Percentiles rank a stretch among this genome's conserved stretches.
These are phyloP conservation scores for Mimosa bimucronata DNA, from an alignment of 306 rosid species.

Conservation along the genomic window DNA sequence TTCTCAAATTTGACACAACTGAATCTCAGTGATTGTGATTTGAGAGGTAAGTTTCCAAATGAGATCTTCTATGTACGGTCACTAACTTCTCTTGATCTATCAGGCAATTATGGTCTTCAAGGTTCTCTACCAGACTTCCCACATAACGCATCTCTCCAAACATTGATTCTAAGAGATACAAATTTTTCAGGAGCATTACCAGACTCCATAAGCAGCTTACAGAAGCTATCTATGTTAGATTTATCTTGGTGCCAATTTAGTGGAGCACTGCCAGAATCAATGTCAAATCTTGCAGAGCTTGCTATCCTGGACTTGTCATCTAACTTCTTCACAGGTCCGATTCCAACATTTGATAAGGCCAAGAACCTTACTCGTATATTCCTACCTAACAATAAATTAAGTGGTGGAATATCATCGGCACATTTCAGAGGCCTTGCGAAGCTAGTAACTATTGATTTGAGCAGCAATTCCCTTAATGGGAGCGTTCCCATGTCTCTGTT, in stretches of 20 bases:
- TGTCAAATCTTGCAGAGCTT: constrained; percentile 19
- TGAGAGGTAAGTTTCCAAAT: constrained; percentile 29
- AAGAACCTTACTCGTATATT: neutral
- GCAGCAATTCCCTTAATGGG: neutral
- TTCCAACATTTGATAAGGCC: constrained; percentile 30
- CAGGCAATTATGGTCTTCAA: neutral
- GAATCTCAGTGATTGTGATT: neutral
- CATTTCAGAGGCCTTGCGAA: neutral
- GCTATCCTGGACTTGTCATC: neutral
- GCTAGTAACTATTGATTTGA: neutral
- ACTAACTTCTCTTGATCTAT: neutral
- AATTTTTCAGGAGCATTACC: neutral
- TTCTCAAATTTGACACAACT: constrained; percentile 8
- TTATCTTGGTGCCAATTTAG: neutral
- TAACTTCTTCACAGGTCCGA: neutral
- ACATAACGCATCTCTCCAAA: neutral
- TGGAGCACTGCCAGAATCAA: neutral
- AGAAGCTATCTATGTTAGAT: neutral
- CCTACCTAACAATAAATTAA: neutral
- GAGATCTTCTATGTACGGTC: constrained; percentile 14
- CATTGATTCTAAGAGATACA: neutral
- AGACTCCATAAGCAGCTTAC: neutral
- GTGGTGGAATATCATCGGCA: neutral
- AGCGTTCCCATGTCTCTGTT: constrained; percentile 20
- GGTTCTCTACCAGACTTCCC: constrained; percentile 29